phyloP scores from a whole-genome alignment of 345 rosid genomes.

The Melaleuca quinquenervia region DNA sequence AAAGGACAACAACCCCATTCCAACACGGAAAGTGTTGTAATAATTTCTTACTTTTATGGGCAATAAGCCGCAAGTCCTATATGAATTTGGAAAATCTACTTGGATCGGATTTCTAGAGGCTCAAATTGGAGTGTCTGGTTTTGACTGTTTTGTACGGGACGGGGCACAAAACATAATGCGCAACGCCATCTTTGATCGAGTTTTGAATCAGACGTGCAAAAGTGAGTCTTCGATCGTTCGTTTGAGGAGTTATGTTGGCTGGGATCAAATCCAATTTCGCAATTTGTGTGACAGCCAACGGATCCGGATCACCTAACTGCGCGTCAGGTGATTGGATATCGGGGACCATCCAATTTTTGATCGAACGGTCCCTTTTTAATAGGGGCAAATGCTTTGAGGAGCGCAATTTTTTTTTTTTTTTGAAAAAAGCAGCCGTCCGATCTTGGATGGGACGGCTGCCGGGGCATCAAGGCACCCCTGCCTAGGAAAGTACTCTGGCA shows the following conservation, averaged over 20 bases:
- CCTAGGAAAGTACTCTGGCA: too few relatives aligned
- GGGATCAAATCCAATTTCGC: constrained; percentile 46
- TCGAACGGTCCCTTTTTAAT: too few relatives aligned
- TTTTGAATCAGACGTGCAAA: constrained; percentile 46
- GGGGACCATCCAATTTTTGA: too few relatives aligned
- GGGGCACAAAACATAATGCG: constrained; percentile 72
- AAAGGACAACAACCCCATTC: background rate
- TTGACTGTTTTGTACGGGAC: constrained; percentile 36
- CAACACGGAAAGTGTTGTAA: background rate
- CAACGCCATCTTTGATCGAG: constrained; percentile 41
- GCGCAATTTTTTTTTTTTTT: too few relatives aligned
- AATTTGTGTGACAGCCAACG: constrained; percentile 42
- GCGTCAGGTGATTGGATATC: too few relatives aligned
- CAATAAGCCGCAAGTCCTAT: background rate
- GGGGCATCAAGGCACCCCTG: too few relatives aligned
- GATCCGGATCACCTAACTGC: too few relatives aligned
- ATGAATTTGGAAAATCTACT: background rate
- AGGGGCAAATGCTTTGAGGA: too few relatives aligned
- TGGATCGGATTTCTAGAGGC: background rate
- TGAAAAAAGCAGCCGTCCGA: too few relatives aligned
- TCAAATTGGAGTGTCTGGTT: background rate
- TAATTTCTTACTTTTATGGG: background rate
- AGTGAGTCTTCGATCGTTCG: constrained; percentile 46
- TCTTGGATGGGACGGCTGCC: too few relatives aligned
- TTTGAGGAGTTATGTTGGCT: constrained; percentile 30